Conservation (phyloP, 2,329 filamentous ascomycete genomes). For the Monosporascus sp. region DNA sequence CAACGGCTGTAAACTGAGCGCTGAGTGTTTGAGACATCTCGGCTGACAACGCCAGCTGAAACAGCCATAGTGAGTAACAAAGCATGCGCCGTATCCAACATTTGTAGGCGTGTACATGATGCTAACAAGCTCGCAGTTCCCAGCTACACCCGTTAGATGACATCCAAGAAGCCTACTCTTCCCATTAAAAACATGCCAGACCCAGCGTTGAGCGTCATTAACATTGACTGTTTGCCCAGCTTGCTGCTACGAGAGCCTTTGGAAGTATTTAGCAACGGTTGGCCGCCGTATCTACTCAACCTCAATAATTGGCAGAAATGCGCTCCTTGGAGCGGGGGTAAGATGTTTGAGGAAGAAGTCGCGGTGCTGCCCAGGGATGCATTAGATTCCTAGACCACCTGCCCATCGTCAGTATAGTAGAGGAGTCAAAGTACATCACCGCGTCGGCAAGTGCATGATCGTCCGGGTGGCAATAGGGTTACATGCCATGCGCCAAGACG, state of each 20-base stretch:
- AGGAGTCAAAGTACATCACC: no score
- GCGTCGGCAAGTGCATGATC: no score
- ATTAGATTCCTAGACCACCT: not conserved
- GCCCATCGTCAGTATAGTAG: no score
- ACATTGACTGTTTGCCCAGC: slow-evolving; percentile 79
- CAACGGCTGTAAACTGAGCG: no score
- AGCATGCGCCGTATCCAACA: no score
- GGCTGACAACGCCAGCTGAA: no score
- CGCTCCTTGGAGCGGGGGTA: slow-evolving; percentile 78
- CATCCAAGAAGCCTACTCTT: slow-evolving; percentile 83
- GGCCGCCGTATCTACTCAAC: slow-evolving; percentile 71
- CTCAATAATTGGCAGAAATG: slow-evolving; percentile 69
- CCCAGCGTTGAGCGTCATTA: slow-evolving; percentile 71
- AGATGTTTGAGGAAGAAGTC: slow-evolving; percentile 79
- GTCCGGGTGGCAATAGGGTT: no score
- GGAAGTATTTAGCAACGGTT: slow-evolving; percentile 74
- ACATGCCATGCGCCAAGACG: no score
- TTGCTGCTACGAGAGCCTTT: slow-evolving; percentile 81
- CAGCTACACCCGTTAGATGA: slow-evolving; percentile 79
- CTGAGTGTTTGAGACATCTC: no score
- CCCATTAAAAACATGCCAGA: slow-evolving; percentile 58
- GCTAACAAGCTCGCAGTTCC: slow-evolving; percentile 44
- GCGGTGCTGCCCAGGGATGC: slow-evolving; percentile 53
- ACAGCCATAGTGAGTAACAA: no score
- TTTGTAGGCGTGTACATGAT: not conserved